Base-by-base conservation (phyloP, 2,329 filamentous ascomycete genomes). In the Rutstroemia sp. region DNA sequence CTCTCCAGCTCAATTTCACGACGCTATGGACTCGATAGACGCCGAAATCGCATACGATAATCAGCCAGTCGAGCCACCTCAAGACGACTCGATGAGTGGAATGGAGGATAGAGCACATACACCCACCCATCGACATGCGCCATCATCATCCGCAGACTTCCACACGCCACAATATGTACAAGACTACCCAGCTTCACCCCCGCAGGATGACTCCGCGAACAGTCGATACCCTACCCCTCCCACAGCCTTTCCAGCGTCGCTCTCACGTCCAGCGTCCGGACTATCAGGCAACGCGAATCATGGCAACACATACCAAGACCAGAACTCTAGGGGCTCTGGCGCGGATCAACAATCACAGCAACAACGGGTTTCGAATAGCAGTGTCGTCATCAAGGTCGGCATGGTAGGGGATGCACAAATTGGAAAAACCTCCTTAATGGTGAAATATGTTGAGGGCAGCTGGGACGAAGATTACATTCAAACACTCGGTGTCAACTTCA, bases 391-490 rank as follows among this genome's bases (percentile, higher is more conserved):
- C 79, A 99, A 99, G 75, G 94, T 99, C 51, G 94, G 94, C 69
- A 99, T 99, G 94, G 94, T 99, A 47, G 94, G 94, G 48, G 94
- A 99, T 75, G 94, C 94, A 57, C 94, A 99, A 74, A 99, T 99
- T 65, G 94, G 94, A 69, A 99, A 99, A 81, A 99, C 94, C 17
- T 96, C 92, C 62, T 75, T 99, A 70, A 99, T 99, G 94, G 94
- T 99, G 69, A 99, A 99, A 73, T 99, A 99, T 70, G 94, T 99
- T 56, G 94, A 99, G 75, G 94, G 94, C 58, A 96, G 92, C 73
- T 99, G 94, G 91, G 94, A 99, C 72, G 94, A 99, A 75, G 94
- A 99, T 72, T 99, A 99, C 73, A 99, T 99, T 68, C 94, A 99
- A 75, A 99, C 94, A 21, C 77, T 99, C 46, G 94, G 94, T 64